Evolutionary conservation across 331 rosid species (phyloP), one percentile per base, ranked within the genome.

Genomic region (Saraca asoca): DNA sequence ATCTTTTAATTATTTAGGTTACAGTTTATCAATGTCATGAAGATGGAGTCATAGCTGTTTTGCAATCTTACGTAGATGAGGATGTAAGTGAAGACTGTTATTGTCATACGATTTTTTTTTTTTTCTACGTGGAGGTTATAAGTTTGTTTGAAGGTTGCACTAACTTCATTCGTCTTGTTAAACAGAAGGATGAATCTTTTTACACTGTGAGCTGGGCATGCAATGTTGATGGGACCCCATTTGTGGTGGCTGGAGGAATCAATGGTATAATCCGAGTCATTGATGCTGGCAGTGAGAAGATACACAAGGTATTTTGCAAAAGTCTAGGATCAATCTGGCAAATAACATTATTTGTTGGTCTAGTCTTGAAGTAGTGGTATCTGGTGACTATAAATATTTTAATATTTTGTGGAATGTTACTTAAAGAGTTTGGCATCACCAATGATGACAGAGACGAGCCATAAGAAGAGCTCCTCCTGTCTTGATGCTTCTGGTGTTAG

Each of bases 141-240:
- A 14, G 13, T 17, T 54, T 18, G 62, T 46, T 63, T 34, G 54
- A 59, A 46, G 20, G 69, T 17, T 71, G 57, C 45, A 69, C 63
- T 73, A 75, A 68, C 18, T 65, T 62, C 29, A 73, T 76, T 63
- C 74, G 58, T 70, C 83, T 41, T 81, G 90, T 86, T 76, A 85
- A 84, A 75, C 96, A 94, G 98, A 94, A 90, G 96, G 95, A 93
- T 69, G 98, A 90, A 76, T 88, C 98, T 33, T 94, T 94, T 78
- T 94, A 88, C 88, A 81, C 95, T 50, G 90, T 85, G 63, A 82
- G 95, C 67, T 93, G 97, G 98, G 97, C 98, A 12, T 84, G 91
- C 75, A 70, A 72, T 48, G 53, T 53, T 7, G 83, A 90, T 68
- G 97, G 99, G 58, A 57, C 73, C 48, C 96, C 99, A 0, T 65